Evolutionary conservation across 495 filamentous ascomycete genomes (phyloP).

Genomic region (Rostrohypoxylon terebratum): DNA sequence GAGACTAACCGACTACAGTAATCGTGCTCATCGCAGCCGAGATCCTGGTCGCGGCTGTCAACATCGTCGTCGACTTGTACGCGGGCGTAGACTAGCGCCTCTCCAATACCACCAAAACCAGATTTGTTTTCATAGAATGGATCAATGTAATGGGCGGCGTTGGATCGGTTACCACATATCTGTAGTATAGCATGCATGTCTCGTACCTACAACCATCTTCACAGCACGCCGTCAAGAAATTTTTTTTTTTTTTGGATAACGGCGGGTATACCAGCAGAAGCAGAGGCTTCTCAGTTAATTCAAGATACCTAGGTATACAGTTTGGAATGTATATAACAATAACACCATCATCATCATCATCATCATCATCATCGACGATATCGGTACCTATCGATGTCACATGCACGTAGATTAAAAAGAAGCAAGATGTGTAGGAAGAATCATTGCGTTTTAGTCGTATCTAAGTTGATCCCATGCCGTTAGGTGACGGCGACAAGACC

Average conservation of each 20-base stretch:
- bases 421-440: neutral
- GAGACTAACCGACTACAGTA: constrained; percentile 61
- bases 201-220: neutral
- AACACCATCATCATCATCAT: neutral
- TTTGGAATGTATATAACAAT: neutral
- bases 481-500: neutral
- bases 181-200: constrained; percentile 15
- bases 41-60: constrained; percentile 92
- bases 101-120: neutral
- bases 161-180: neutral
- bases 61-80: constrained; percentile 95
- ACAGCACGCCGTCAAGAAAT: neutral
- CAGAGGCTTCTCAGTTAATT: neutral
- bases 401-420: neutral
- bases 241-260: constrained; percentile 15
- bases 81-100: constrained; percentile 75
- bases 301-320: neutral
- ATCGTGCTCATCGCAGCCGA: constrained; percentile 96
- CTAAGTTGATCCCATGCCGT: neutral
- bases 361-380: neutral
- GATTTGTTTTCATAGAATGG: neutral
- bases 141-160: constrained; percentile 12
- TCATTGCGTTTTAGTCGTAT: neutral
- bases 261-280: neutral
- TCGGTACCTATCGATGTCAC: neutral